Conservation (phyloP, 805 yeast species). For the Kluyveromyces starmeri region DNA sequence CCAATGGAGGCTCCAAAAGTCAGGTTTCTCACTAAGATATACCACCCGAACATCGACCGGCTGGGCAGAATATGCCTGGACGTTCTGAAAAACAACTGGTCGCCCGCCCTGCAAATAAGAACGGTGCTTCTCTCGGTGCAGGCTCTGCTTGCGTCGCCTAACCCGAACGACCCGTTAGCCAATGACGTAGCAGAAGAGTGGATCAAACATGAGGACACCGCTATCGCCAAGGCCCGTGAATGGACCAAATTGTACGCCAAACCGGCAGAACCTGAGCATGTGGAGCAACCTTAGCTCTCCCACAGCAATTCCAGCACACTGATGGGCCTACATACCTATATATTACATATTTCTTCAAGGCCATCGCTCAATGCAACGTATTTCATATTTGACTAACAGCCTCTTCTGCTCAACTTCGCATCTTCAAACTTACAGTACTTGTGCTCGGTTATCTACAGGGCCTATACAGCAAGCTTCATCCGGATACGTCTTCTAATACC, state of each 20-base stretch:
- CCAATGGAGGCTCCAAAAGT: constrained; percentile 98
- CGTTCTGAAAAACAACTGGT: constrained; percentile 92
- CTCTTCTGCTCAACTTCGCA: too few species aligned
- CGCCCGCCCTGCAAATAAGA: constrained; percentile 93
- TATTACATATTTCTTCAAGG: too few species aligned
- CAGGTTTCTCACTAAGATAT: constrained; percentile 84
- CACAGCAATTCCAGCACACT: too few species aligned
- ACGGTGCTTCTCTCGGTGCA: constrained; percentile 87
- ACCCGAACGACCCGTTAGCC: constrained; percentile 97
- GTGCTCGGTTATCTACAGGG: too few species aligned
- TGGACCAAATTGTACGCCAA: constrained; percentile 35
- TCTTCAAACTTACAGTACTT: too few species aligned
- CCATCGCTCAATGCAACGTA: too few species aligned
- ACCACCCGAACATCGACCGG: constrained; percentile 94
- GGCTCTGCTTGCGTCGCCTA: constrained; percentile 90
- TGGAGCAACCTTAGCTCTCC: too few species aligned
- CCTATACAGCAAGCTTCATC: too few species aligned
- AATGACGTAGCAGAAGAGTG: constrained; percentile 97
- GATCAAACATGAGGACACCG: constrained; percentile 76
- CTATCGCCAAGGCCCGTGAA: constrained; percentile 64
- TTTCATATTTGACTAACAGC: too few species aligned
- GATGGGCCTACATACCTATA: too few species aligned
- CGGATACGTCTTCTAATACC: too few species aligned
- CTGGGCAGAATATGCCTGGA: constrained; percentile 93
- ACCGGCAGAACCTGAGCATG: neutral